Conservation (phyloP, 805 yeast genomes). For the Wickerhamomyces sydowiorum region DNA sequence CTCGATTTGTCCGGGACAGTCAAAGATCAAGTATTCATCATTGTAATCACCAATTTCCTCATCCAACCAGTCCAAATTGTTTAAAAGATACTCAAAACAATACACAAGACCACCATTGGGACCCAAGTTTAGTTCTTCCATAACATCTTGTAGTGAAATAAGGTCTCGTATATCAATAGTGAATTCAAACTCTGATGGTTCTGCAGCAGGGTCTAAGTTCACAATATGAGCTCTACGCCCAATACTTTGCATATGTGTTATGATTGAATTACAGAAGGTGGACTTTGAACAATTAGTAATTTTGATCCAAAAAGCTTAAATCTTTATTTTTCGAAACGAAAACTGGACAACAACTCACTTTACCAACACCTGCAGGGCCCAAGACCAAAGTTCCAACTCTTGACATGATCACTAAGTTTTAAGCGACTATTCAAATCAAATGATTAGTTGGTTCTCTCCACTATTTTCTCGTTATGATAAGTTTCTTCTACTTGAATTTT, state of each 20-base stretch:
- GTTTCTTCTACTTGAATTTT: no score
- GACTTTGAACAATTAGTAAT: slow-evolving; percentile 27
- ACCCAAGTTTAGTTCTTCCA: slow-evolving; percentile 86
- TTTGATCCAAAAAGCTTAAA: slow-evolving; percentile 1
- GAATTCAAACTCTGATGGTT: slow-evolving; percentile 85
- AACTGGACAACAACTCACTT: slow-evolving; percentile 25
- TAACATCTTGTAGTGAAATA: slow-evolving; percentile 84
- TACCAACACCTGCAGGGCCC: slow-evolving; percentile 99
- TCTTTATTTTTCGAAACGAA: not conserved
- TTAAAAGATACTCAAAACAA: slow-evolving; percentile 86
- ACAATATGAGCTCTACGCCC: slow-evolving; percentile 95
- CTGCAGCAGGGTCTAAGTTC: slow-evolving; percentile 96
- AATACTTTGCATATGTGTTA: slow-evolving; percentile 79
- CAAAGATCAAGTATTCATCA: slow-evolving; percentile 91
- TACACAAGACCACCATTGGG: slow-evolving; percentile 93
- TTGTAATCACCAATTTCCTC: slow-evolving; percentile 95
- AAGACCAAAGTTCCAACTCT: slow-evolving; percentile 89
- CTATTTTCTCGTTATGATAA: no score
- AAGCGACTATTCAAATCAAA: no score
- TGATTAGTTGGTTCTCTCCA: not conserved
- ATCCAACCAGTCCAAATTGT: slow-evolving; percentile 94
- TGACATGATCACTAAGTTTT: no score
- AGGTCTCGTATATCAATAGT: slow-evolving; percentile 83
- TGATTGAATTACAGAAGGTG: slow-evolving; percentile 85
- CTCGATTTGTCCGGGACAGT: slow-evolving; percentile 97